A percentile compares a stretch with the other conserved stretches of the same genome.
These are phyloP conservation scores for Rosa rugosa DNA, from an alignment of 306 rosid species.

Conservation along the genomic window DNA sequence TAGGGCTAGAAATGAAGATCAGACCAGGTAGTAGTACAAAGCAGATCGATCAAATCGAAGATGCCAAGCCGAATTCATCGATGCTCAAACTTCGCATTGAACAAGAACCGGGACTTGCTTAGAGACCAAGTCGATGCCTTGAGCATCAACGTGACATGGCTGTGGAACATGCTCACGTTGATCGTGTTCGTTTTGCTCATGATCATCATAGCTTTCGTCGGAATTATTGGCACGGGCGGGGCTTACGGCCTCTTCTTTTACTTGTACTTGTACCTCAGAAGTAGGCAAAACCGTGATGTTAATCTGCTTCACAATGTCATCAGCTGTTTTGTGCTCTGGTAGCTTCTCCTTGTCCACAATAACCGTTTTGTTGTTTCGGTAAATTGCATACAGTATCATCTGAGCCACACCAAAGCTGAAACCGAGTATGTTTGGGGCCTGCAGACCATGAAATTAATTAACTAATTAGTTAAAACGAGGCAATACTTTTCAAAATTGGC, in stretches of 20 bases:
- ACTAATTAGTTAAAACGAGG: not conserved
- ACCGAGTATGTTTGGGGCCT: conserved; percentile 90
- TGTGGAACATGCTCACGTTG: not conserved
- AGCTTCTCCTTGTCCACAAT: conserved; percentile 44
- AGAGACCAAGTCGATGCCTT: not conserved
- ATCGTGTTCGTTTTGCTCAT: not conserved
- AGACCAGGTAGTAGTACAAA: not conserved
- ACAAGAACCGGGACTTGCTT: not conserved
- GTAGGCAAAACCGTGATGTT: conserved; percentile 12
- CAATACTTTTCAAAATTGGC: conserved; percentile 1
- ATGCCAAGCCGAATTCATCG: not conserved
- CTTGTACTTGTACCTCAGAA: conserved; percentile 23
- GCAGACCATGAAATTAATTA: conserved; percentile 13
- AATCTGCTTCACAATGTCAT: conserved; percentile 33
- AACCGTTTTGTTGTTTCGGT: conserved; percentile 42
- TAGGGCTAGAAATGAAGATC: not conserved
- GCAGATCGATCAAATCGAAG: not conserved
- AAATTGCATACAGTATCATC: conserved; percentile 60
- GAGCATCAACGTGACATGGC: conserved; percentile 7
- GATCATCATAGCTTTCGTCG: not conserved
- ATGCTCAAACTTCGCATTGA: conserved; percentile 16
- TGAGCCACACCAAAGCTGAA: conserved; percentile 71
- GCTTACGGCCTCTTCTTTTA: not conserved
- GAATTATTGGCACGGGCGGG: not conserved
- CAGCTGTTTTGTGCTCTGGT: conserved; percentile 49